Evolutionary conservation across 2,329 filamentous ascomycete species (phyloP).

Genomic region (Diaporthe destruens): DNA sequence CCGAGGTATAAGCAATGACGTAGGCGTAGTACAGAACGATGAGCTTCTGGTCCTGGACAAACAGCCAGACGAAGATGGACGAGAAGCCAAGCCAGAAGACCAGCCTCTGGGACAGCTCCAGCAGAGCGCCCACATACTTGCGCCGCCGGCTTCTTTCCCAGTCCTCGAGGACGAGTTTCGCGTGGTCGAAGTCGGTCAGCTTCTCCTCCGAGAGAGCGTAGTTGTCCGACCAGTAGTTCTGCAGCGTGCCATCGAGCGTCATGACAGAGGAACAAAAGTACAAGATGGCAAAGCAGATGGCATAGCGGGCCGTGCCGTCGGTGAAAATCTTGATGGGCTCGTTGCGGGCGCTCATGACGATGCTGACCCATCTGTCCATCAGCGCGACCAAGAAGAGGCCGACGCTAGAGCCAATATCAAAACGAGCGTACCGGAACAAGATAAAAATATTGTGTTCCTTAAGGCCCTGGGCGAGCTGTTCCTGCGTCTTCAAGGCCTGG

Average conservation of each 20-base stretch:
- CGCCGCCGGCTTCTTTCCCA: slow-evolving; percentile 45
- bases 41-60: slow-evolving; percentile 50
- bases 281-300: slow-evolving; percentile 54
- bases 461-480: slow-evolving; percentile 51
- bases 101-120: slow-evolving; percentile 49
- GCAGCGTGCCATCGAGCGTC: slow-evolving; percentile 52
- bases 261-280: slow-evolving; percentile 57
- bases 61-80: slow-evolving; percentile 52
- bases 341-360: slow-evolving; percentile 51
- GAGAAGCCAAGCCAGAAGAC: slow-evolving; percentile 50
- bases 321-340: slow-evolving; percentile 49
- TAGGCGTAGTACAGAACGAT: slow-evolving; percentile 53
- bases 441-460: slow-evolving; percentile 56
- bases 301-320: slow-evolving; percentile 50
- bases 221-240: slow-evolving; percentile 52
- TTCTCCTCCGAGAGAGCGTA: slow-evolving; percentile 52
- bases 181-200: slow-evolving; percentile 48
- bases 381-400: slow-evolving; percentile 55
- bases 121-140: slow-evolving; percentile 47
- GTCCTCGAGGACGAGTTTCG: slow-evolving; percentile 43
- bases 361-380: slow-evolving; percentile 55
- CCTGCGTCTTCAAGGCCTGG: slow-evolving; percentile 51
- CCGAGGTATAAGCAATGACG: slow-evolving; percentile 52
- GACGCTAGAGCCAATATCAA: slow-evolving; percentile 53
- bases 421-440: slow-evolving; percentile 52